A percentile compares a stretch with the other conserved stretches of the same genome.
These are phyloP conservation scores for Erodium moschatum DNA, from an alignment of 441 rosid species.

Conservation along the genomic window DNA sequence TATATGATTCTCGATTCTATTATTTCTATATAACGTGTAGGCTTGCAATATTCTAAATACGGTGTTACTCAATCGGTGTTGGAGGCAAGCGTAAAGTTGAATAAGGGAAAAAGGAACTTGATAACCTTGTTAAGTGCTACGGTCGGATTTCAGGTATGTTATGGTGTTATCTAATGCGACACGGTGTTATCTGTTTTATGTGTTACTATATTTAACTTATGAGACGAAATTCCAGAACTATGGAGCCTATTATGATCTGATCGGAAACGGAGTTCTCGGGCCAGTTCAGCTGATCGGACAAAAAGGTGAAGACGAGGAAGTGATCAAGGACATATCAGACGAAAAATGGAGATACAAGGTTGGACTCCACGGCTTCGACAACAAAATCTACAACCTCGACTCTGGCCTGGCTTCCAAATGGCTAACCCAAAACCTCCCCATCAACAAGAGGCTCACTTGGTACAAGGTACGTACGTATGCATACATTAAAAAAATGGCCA, in stretches of 20 bases:
- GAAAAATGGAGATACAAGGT: slow-evolving; percentile 24
- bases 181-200: no score
- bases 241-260: slow-evolving; percentile 20
- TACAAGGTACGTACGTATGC: slow-evolving; percentile 18
- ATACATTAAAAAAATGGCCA: neutral
- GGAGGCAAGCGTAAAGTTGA: neutral
- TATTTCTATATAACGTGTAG: no score
- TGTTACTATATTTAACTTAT: no score
- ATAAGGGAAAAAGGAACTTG: slow-evolving; percentile 10
- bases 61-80: neutral
- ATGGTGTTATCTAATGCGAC: neutral
- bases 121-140: slow-evolving; percentile 17
- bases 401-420: neutral
- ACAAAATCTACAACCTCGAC: slow-evolving; percentile 15
- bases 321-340: slow-evolving; percentile 16
- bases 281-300: slow-evolving; percentile 18
- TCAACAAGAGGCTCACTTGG: slow-evolving; percentile 16
- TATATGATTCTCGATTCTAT: no score
- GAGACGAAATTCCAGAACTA: slow-evolving; percentile 16
- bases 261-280: slow-evolving; percentile 18
- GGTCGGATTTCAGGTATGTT: slow-evolving; percentile 18
- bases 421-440: neutral
- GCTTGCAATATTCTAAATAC: slow-evolving; percentile 7
- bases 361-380: slow-evolving; percentile 24
- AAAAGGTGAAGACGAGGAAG: neutral